Evolutionary conservation across 129 eudicot species (phyloP).

Genomic region (Artemisia annua): DNA sequence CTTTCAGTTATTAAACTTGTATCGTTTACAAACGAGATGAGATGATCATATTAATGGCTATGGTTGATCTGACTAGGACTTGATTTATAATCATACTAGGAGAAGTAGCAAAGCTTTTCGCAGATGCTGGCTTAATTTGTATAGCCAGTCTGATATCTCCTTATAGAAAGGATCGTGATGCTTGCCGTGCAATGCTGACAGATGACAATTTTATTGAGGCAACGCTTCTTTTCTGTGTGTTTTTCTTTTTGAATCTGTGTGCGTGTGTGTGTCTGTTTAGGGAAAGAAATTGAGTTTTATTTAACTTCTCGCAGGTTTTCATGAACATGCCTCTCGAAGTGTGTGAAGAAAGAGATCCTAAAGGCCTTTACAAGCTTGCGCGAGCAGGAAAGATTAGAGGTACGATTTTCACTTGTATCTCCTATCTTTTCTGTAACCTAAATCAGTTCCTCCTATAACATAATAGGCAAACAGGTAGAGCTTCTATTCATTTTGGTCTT

Average conservation of each 20-base stretch:
- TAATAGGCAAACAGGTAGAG: not conserved
- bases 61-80: slow-evolving; percentile 6
- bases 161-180: slow-evolving; percentile 95
- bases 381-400: slow-evolving; percentile 97
- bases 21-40: no score
- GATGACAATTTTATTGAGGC: slow-evolving; percentile 82
- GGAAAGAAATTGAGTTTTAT: not conserved
- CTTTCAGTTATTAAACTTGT: not conserved
- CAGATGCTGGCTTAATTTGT: slow-evolving; percentile 96
- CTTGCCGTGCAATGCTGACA: slow-evolving; percentile 84
- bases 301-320: slow-evolving; percentile 58
- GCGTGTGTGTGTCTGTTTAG: not conserved
- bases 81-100: slow-evolving; percentile 46
- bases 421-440: not conserved
- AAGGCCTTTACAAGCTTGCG: slow-evolving; percentile 98
- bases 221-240: slow-evolving; percentile 31
- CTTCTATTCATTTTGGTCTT: slow-evolving; percentile 4
- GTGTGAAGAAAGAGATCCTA: slow-evolving; percentile 93
- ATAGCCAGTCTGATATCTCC: slow-evolving; percentile 98
- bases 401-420: slow-evolving; percentile 14
- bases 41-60: not conserved
- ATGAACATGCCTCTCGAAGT: slow-evolving; percentile 91
- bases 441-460: not conserved
- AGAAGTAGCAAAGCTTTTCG: slow-evolving; percentile 91
- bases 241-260: not conserved